These are phyloP conservation scores for Coemansia sp. DNA, from an alignment of 371 early-diverging fungal species.

Conservation along the genomic window DNA sequence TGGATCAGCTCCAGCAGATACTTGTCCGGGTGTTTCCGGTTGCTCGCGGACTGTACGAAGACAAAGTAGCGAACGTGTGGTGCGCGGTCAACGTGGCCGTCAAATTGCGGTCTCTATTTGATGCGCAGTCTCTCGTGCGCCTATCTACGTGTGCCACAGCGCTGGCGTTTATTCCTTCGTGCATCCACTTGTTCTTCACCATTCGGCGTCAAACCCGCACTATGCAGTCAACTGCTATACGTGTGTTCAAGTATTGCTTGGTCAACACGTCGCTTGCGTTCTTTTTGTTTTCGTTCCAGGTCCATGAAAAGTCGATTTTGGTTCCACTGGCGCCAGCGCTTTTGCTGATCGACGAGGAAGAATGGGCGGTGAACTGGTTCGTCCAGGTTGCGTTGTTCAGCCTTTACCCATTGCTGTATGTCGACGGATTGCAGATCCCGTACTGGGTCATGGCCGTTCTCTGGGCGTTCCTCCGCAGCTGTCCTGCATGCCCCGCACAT, in stretches of 20 bases:
- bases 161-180: constrained; percentile 66
- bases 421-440: constrained; percentile 68
- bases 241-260: constrained; percentile 66
- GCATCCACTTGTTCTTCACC: constrained; percentile 57
- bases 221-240: constrained; percentile 11
- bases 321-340: constrained; percentile 77
- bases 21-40: constrained; percentile 86
- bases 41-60: constrained; percentile 91
- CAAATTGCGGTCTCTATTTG: constrained; percentile 72
- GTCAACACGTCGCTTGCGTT: constrained; percentile 78
- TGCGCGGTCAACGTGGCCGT: constrained; percentile 83
- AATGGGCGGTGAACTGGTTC: constrained; percentile 61
- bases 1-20: constrained; percentile 73
- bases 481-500: constrained; percentile 49
- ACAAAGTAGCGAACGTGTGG: constrained; percentile 97
- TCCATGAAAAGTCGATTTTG: constrained; percentile 94
- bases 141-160: constrained; percentile 71
- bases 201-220: constrained; percentile 1
- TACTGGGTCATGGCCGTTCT: constrained; percentile 76
- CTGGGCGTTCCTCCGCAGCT: constrained; percentile 37
- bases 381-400: constrained; percentile 84
- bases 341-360: constrained; percentile 59
- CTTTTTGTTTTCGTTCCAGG: constrained; percentile 94
- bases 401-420: constrained; percentile 80
- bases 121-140: constrained; percentile 60